phyloP scores from a whole-genome alignment of 345 rosid genomes.

The Erucastrum elatum region DNA sequence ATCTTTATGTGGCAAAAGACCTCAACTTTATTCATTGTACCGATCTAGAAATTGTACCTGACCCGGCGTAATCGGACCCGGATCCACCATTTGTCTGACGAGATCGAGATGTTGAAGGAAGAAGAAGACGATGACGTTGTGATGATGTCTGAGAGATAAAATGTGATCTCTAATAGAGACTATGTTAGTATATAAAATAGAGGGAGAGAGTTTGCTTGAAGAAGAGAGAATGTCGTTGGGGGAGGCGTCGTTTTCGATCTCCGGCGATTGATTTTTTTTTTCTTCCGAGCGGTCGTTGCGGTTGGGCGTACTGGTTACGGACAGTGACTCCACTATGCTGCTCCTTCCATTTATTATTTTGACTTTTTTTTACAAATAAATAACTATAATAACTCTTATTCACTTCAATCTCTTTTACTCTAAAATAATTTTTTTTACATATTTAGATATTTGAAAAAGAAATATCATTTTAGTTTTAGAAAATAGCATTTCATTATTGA shows the following conservation, averaged over 20 bases:
- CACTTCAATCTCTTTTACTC: too few species aligned
- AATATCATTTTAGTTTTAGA: too few species aligned
- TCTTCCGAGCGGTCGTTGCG: slow-evolving; percentile 28
- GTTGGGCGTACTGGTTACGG: slow-evolving; percentile 25
- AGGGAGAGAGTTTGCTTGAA: slow-evolving; percentile 57
- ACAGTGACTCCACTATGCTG: slow-evolving; percentile 23
- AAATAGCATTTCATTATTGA: too few species aligned
- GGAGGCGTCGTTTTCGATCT: slow-evolving; percentile 59
- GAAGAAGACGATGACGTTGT: background rate
- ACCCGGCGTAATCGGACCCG: slow-evolving; percentile 77
- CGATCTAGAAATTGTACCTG: slow-evolving; percentile 56
- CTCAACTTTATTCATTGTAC: slow-evolving; percentile 1
- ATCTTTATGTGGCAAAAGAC: background rate
- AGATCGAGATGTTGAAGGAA: slow-evolving; percentile 15
- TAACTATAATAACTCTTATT: too few species aligned
- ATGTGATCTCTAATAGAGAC: slow-evolving; percentile 37
- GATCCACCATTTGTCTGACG: slow-evolving; percentile 60
- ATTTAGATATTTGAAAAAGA: too few species aligned
- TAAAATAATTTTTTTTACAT: too few species aligned
- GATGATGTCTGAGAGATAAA: background rate
- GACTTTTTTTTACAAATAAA: background rate
- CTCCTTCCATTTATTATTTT: background rate
- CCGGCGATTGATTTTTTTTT: slow-evolving; percentile 7
- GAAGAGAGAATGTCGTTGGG: slow-evolving; percentile 52
- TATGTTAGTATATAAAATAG: slow-evolving; percentile 43